Percentiles rank a stretch among this genome's conserved stretches.
Conservation (phyloP, 257 asterid genomes). For the Orobanche coerulescens region DNA sequence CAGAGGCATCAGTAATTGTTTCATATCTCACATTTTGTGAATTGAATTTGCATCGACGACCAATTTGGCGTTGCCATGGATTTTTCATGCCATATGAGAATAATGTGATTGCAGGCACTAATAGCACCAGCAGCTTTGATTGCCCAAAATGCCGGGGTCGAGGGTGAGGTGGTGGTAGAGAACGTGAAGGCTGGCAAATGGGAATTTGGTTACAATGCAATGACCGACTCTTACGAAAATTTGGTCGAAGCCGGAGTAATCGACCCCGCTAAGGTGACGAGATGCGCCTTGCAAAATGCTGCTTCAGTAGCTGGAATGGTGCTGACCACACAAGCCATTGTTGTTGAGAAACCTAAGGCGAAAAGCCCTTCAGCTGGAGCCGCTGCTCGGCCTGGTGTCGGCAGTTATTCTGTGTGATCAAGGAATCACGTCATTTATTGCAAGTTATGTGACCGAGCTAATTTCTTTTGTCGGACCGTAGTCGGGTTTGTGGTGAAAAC, state of each 20-base stretch:
- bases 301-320: constrained; percentile 99
- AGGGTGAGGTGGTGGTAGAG: constrained; percentile 96
- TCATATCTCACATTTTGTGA: no score
- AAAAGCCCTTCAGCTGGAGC: not conserved
- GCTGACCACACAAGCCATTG: constrained; percentile 95
- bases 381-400: not conserved
- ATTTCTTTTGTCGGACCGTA: not conserved
- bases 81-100: no score
- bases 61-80: no score
- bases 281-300: constrained; percentile 83
- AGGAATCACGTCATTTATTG: no score
- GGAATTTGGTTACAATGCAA: constrained; percentile 92
- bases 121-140: constrained; percentile 78
- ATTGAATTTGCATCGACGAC: no score
- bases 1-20: no score
- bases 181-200: constrained; percentile 65
- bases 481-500: not conserved
- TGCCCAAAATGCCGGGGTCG: constrained; percentile 87
- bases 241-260: constrained; percentile 80
- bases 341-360: constrained; percentile 65
- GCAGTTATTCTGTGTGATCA: not conserved
- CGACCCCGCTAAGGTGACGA: constrained; percentile 93
- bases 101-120: constrained; percentile 72
- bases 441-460: not conserved
- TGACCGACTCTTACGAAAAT: constrained; percentile 70